Percentiles rank a stretch among this genome's conserved stretches.
phyloP scores from a whole-genome alignment of 345 rosid genomes.

The Turnera subulata region DNA sequence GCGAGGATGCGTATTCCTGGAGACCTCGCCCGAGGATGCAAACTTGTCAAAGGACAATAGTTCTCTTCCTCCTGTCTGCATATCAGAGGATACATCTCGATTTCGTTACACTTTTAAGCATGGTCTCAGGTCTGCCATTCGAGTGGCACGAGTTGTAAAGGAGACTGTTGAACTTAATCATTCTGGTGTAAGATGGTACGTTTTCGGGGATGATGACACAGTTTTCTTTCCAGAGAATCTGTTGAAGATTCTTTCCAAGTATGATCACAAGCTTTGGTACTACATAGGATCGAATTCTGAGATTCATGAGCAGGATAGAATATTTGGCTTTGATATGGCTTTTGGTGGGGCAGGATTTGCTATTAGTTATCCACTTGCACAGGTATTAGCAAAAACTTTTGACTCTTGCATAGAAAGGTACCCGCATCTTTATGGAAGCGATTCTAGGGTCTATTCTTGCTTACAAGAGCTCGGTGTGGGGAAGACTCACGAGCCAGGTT shows the following conservation, averaged over 20 bases:
- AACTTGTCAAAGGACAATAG: conserved; percentile 10
- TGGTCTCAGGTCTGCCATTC: conserved; percentile 66
- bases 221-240: conserved; percentile 65
- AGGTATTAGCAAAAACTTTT: conserved; percentile 53
- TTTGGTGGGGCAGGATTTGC: conserved; percentile 85
- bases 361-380: conserved; percentile 69
- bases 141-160: conserved; percentile 58
- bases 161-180: conserved; percentile 59
- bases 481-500: conserved; percentile 72
- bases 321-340: conserved; percentile 62
- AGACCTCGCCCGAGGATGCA: conserved; percentile 24
- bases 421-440: conserved; percentile 84
- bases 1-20: conserved; percentile 79
- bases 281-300: conserved; percentile 80
- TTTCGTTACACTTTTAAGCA: conserved; percentile 59
- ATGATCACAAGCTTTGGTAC: conserved; percentile 69
- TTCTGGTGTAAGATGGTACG: conserved; percentile 65
- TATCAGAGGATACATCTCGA: conserved; percentile 65
- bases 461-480: conserved; percentile 78
- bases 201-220: conserved; percentile 84
- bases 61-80: conserved; percentile 57
- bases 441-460: conserved; percentile 64
- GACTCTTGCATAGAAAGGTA: conserved; percentile 83
- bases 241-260: conserved; percentile 68
- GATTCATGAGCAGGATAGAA: conserved; percentile 47